phyloP scores from a whole-genome alignment of 148 eudicot species.

The Amaranthus palmeri region DNA sequence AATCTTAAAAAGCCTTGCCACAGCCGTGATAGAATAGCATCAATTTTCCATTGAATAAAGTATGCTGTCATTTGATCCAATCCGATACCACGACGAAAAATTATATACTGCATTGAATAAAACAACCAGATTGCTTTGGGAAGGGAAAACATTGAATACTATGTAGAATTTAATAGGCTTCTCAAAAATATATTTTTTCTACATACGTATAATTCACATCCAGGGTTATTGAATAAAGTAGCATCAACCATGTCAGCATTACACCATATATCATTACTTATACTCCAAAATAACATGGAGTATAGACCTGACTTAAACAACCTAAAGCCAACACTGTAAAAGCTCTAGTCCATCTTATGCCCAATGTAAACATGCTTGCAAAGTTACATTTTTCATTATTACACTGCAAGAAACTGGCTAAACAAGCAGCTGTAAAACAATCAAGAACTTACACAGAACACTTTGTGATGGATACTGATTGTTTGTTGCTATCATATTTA shows the following conservation, averaged over 20 bases:
- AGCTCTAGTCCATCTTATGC: too few species aligned
- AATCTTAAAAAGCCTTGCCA: slow-evolving; percentile 31
- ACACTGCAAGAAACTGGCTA: too few species aligned
- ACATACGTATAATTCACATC: neutral
- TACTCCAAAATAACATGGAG: neutral
- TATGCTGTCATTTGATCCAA: slow-evolving; percentile 33
- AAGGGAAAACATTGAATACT: neutral
- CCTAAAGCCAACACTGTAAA: too few species aligned
- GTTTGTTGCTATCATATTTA: too few species aligned
- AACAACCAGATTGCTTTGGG: neutral
- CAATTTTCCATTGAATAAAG: slow-evolving; percentile 31
- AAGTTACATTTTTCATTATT: too few species aligned
- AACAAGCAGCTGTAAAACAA: too few species aligned
- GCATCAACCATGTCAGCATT: neutral
- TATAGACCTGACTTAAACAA: too few species aligned
- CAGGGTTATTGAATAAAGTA: neutral
- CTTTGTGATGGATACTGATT: too few species aligned
- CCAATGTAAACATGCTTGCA: too few species aligned
- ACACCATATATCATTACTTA: neutral
- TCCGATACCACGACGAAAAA: slow-evolving; percentile 38
- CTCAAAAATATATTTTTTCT: neutral
- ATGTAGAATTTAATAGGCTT: neutral
- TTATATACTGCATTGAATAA: slow-evolving; percentile 27
- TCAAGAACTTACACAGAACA: too few species aligned
- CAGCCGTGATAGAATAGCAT: slow-evolving; percentile 28